Conservation (phyloP, 202 grass and related monocot species). For the Alloteropsis angusta region DNA sequence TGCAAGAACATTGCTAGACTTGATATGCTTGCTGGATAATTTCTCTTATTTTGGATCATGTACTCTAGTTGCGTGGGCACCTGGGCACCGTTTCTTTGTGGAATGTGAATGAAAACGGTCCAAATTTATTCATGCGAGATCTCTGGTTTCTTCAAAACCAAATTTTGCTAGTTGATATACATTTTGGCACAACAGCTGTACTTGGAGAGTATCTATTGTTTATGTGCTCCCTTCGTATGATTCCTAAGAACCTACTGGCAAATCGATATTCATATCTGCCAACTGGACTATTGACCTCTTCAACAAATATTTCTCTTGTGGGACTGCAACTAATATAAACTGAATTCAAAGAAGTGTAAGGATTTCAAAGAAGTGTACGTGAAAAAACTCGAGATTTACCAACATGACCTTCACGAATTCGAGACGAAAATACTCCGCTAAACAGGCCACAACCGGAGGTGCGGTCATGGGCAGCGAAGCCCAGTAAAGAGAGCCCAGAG, state of each 20-base stretch:
- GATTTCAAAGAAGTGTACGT: neutral
- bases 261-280: too few relatives aligned
- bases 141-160: neutral
- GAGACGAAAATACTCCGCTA: too few relatives aligned
- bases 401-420: too few relatives aligned
- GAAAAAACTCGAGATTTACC: too few relatives aligned
- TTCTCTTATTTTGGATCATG: neutral
- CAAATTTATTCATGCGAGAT: neutral
- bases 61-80: neutral
- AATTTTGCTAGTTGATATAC: neutral
- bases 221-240: too few relatives aligned
- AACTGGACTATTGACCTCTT: too few relatives aligned
- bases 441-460: neutral
- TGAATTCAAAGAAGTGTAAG: neutral
- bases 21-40: constrained; percentile 18
- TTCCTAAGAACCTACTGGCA: too few relatives aligned
- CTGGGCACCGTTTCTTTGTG: neutral
- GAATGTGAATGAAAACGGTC: constrained; percentile 23
- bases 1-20: constrained; percentile 27
- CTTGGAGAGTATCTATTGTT: too few relatives aligned
- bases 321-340: neutral
- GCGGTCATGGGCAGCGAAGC: neutral
- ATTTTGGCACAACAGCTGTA: neutral
- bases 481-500: neutral
- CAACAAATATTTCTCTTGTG: too few relatives aligned